Evolutionary conservation across 495 filamentous ascomycete genomes (phyloP).

Genomic region (Podospora didyma): DNA sequence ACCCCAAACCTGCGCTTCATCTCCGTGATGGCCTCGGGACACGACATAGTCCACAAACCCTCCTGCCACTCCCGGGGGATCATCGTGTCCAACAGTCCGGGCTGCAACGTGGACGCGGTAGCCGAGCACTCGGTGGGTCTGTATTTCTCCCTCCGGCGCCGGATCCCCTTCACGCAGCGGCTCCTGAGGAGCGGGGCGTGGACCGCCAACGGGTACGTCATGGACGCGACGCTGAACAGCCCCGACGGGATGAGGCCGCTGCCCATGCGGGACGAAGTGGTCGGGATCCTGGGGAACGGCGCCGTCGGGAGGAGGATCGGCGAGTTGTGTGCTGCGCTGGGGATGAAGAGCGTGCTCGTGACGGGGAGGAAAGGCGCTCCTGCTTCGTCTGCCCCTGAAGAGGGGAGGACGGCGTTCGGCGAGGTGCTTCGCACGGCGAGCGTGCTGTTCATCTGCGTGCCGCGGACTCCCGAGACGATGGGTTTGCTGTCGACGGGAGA

Average conservation of each 20-base stretch:
- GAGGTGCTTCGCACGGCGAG: slow-evolving; percentile 42
- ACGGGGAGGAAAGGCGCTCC: slow-evolving; percentile 43
- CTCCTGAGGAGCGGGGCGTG: too few species aligned
- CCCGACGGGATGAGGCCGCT: not conserved
- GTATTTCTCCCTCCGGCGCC: too few species aligned
- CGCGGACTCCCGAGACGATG: slow-evolving; percentile 38
- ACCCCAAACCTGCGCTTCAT: not conserved
- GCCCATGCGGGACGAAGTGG: slow-evolving; percentile 28
- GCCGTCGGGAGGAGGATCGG: slow-evolving; percentile 42
- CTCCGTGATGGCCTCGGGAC: not conserved
- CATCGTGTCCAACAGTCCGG: not conserved
- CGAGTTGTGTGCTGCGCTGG: slow-evolving; percentile 30
- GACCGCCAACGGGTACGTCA: too few species aligned
- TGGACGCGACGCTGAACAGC: not conserved
- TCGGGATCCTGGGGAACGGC: slow-evolving; percentile 53
- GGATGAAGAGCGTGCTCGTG: slow-evolving; percentile 47
- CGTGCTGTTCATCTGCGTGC: slow-evolving; percentile 46
- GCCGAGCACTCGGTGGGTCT: too few species aligned
- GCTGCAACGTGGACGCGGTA: not conserved
- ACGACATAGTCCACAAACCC: not conserved
- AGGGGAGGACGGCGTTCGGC: slow-evolving; percentile 43
- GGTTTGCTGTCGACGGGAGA: slow-evolving; percentile 45
- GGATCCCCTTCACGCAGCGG: too few species aligned
- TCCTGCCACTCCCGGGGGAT: not conserved
- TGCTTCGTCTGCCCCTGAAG: not conserved